These are phyloP conservation scores for Bidens hawaiensis DNA, from an alignment of 140 eudicot species.

Conservation along the genomic window DNA sequence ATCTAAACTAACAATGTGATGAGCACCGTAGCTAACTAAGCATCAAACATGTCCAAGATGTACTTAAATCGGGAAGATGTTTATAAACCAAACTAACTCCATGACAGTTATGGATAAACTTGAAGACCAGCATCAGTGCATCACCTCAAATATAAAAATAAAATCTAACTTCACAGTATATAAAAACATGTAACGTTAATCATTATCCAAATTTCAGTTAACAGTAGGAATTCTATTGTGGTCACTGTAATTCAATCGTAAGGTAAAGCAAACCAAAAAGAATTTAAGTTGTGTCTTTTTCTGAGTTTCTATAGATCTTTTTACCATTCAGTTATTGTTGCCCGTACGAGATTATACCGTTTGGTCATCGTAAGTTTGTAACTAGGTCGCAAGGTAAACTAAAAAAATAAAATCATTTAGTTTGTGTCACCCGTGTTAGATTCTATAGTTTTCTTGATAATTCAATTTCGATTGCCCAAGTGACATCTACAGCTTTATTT, in stretches of 20 bases:
- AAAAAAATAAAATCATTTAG: too few relatives aligned
- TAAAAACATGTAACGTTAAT: background rate
- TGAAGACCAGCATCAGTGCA: background rate
- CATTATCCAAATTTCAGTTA: background rate
- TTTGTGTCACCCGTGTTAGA: background rate
- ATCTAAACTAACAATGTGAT: slow-evolving; percentile 4
- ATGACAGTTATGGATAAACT: background rate
- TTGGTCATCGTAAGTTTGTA: too few relatives aligned
- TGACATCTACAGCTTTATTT: background rate
- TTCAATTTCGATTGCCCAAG: background rate
- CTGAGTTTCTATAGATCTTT: too few relatives aligned
- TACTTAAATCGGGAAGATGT: too few relatives aligned
- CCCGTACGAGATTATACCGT: too few relatives aligned
- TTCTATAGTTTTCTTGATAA: background rate
- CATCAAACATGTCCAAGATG: slow-evolving; percentile 5
- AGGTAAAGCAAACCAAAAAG: background rate
- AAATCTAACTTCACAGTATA: background rate
- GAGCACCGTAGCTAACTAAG: background rate
- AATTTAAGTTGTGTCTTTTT: too few relatives aligned
- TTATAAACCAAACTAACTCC: background rate
- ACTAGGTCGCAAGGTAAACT: background rate
- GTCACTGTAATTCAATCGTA: background rate
- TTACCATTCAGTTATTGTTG: too few relatives aligned
- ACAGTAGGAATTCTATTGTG: background rate
- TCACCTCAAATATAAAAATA: background rate